phyloP scores from a whole-genome alignment of 2,329 filamentous ascomycete species.

The Colletotrichum sp. region DNA sequence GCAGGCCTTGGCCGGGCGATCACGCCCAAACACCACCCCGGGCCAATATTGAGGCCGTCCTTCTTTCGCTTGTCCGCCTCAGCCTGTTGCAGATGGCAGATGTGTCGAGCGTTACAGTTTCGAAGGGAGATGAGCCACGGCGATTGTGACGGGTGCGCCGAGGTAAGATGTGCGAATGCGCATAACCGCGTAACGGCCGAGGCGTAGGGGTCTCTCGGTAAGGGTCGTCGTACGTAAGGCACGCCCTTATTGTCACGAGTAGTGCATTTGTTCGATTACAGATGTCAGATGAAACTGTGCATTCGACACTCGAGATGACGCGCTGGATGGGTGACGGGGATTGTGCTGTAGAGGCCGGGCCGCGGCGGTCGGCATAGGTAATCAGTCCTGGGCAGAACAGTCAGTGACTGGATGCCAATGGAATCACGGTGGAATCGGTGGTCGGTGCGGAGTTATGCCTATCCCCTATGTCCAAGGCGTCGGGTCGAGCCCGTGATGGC shows the following conservation, averaged over 20 bases:
- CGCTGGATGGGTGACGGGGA: neutral
- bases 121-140: neutral
- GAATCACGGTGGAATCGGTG: neutral
- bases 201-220: neutral
- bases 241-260: neutral
- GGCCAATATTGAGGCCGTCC: constrained; percentile 5
- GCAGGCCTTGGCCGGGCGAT: constrained; percentile 1
- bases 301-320: neutral
- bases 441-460: constrained; percentile 18
- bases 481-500: neutral
- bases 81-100: constrained; percentile 1
- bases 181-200: neutral
- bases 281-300: neutral
- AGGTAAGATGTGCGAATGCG: neutral
- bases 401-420: neutral
- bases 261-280: neutral
- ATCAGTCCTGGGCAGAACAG: neutral
- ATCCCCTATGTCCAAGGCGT: constrained; percentile 2
- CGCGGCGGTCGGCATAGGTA: neutral
- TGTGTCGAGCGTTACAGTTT: neutral
- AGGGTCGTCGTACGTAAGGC: neutral
- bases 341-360: neutral
- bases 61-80: neutral
- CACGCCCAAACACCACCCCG: neutral
- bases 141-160: neutral